phyloP scores from a whole-genome alignment of 2,329 filamentous ascomycete species.

The Orbilia javanica region DNA sequence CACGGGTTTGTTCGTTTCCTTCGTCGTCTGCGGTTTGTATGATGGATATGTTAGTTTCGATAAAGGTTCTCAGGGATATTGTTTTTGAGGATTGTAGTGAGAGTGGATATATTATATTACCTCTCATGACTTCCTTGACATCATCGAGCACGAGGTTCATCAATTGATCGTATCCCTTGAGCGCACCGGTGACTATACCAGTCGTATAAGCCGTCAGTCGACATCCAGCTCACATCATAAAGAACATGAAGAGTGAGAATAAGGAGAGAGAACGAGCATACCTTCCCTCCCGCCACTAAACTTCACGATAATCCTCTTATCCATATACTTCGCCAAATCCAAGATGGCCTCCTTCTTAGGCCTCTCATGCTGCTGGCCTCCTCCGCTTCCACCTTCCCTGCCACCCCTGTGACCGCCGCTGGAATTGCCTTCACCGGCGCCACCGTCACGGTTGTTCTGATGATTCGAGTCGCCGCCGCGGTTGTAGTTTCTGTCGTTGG shows the following conservation, averaged over 20 bases:
- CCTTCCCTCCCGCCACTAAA: conserved; percentile 95
- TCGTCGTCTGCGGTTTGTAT: conserved; percentile 90
- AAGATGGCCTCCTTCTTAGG: conserved; percentile 99
- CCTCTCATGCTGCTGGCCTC: conserved; percentile 73
- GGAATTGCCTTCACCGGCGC: conserved; percentile 62
- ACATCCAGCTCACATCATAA: neutral
- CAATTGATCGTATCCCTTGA: conserved; percentile 96
- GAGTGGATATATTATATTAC: conserved; percentile 69
- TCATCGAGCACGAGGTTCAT: conserved; percentile 99
- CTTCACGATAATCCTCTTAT: conserved; percentile 94
- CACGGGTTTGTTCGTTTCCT: conserved; percentile 84
- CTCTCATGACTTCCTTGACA: conserved; percentile 88
- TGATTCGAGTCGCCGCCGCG: conserved; percentile 62
- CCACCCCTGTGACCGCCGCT: conserved; percentile 63
- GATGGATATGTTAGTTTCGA: conserved; percentile 15
- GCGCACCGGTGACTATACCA: conserved; percentile 79
- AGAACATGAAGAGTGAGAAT: neutral
- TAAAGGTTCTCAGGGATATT: no score
- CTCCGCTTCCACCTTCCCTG: conserved; percentile 66
- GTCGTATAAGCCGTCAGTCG: neutral
- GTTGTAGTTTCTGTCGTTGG: conserved; percentile 65
- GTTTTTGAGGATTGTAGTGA: no score
- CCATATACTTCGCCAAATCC: conserved; percentile 94
- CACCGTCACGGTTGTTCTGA: conserved; percentile 66
- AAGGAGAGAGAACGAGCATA: conserved; percentile 67